Evolutionary conservation across 192 early-diverging fungal species (phyloP), one percentile per base, ranked within the genome.

Genomic region (Dimargaris xerosporica): DNA sequence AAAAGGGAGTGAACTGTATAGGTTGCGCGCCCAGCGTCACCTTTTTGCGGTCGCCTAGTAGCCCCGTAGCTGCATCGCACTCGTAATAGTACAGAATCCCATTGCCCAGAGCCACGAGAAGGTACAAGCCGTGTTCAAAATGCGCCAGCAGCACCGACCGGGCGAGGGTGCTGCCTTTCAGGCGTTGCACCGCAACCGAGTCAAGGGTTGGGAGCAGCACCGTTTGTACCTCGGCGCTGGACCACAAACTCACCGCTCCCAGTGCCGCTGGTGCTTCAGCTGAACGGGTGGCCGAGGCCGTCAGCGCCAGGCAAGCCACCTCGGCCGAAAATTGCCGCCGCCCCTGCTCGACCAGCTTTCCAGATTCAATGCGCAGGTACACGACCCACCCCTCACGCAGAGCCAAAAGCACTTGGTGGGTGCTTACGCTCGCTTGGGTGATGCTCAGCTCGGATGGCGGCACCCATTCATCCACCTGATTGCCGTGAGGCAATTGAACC

Each of bases 31-130:
- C 95, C 26, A 98, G 66, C 1, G 81, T 68, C n/a, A 90, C 73
- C 31, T 76, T 73, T 62, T 85, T 87, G 55, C 78, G 78, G 15
- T 76, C 71, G 6, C 54, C 45, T 26, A 86, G 62, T 21, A 50
- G 44, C 1, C 63, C 64, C 15, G 68, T 65, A 0, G 52, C 43
- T 12, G 62, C 48, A 67, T 87, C 77, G 10, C 89, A 47, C n/a
- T 70, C 60, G 63, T 82, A 94, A n/a, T 82, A 80, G 47, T 80
- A 71, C 45, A 97, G 64, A n/a, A 83, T 76, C 2, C 94, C 94
- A 69, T 98, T 89, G 61, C 91, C 92, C 30, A 90, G 68, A 0
- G 84, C 90, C 0, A 85, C 88, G 23, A 96, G 64, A 7, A 94
- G 65, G 63, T 93, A 93, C 21, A 68, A 67, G 1, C 78, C 71